A percentile compares a stretch with the other conserved stretches of the same genome.
These are phyloP conservation scores for Aspergillus funiculosus DNA, from an alignment of 495 filamentous ascomycete species.

Conservation along the genomic window DNA sequence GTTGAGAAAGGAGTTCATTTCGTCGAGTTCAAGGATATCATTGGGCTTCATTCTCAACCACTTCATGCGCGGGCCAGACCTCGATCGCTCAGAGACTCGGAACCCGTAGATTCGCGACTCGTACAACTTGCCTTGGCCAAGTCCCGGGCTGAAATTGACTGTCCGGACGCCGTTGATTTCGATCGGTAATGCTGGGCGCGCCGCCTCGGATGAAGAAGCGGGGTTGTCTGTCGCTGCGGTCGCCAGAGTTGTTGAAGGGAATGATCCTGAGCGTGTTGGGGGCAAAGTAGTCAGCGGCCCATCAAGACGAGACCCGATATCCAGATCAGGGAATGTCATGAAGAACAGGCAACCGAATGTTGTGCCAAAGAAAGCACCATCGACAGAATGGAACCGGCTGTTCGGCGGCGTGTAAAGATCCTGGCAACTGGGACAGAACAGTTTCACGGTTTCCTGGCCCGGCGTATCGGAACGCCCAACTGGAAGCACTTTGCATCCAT, in stretches of 20 bases:
- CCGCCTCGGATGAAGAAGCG: slow-evolving; percentile 20
- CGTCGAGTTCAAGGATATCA: slow-evolving; percentile 76
- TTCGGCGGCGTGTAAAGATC: slow-evolving; percentile 97
- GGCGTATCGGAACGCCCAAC: slow-evolving; percentile 91
- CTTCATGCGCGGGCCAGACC: slow-evolving; percentile 88
- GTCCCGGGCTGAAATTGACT: slow-evolving; percentile 77
- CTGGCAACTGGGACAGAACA: slow-evolving; percentile 94
- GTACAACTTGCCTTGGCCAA: slow-evolving; percentile 80
- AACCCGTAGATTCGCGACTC: slow-evolving; percentile 97
- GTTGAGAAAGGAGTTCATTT: slow-evolving; percentile 56
- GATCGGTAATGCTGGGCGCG: slow-evolving; percentile 44
- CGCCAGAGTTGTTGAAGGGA: slow-evolving; percentile 17
- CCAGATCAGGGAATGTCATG: slow-evolving; percentile 95
- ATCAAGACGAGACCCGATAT: slow-evolving; percentile 49
- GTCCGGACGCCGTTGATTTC: slow-evolving; percentile 80
- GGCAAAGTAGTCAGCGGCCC: slow-evolving; percentile 14
- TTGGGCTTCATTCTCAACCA: slow-evolving; percentile 84
- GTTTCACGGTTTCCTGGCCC: slow-evolving; percentile 94
- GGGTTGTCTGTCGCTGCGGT: slow-evolving; percentile 27
- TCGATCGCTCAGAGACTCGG: slow-evolving; percentile 78
- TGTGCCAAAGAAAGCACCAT: slow-evolving; percentile 96
- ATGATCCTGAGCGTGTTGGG: slow-evolving; percentile 32
- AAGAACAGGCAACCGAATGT: slow-evolving; percentile 95
- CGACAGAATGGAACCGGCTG: slow-evolving; percentile 94
- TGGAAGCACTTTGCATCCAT: slow-evolving; percentile 78